Percentiles rank a stretch among this genome's conserved stretches.
Conservation (phyloP, 2,329 filamentous ascomycete species). For the Talaromyces funiculosus region DNA sequence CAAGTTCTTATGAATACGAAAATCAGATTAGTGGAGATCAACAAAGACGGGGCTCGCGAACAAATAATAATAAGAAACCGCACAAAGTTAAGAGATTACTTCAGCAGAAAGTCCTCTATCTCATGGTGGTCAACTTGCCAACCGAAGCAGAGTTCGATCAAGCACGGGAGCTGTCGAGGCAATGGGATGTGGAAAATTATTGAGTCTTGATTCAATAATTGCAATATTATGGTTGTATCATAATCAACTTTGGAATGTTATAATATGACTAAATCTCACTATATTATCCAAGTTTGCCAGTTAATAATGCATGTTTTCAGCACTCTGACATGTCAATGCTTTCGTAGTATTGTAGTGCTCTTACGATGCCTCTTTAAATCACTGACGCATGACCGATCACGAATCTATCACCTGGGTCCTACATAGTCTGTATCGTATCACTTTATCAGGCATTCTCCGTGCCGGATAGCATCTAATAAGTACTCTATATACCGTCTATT, state of each 20-base stretch:
- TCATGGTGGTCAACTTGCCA: conserved; percentile 50
- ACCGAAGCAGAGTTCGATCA: conserved; percentile 36
- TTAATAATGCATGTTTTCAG: too few species aligned
- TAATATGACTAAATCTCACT: too few species aligned
- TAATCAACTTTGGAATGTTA: too few species aligned
- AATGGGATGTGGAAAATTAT: neutral
- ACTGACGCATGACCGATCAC: too few species aligned
- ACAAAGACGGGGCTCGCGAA: neutral
- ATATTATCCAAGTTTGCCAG: too few species aligned
- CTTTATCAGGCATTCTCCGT: neutral
- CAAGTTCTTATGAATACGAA: neutral
- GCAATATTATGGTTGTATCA: too few species aligned
- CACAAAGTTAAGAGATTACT: neutral
- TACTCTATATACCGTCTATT: neutral
- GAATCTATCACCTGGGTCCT: too few species aligned
- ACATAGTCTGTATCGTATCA: neutral
- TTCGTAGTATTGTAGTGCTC: too few species aligned
- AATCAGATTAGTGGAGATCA: too few species aligned
- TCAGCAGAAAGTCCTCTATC: conserved; percentile 42
- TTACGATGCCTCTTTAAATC: too few species aligned
- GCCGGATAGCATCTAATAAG: neutral
- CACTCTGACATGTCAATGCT: too few species aligned
- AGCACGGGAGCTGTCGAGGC: neutral
- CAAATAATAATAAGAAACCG: neutral
- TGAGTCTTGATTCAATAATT: too few species aligned